These are phyloP conservation scores for Verbena officinalis DNA, from an alignment of 257 asterid species.

Conservation along the genomic window DNA sequence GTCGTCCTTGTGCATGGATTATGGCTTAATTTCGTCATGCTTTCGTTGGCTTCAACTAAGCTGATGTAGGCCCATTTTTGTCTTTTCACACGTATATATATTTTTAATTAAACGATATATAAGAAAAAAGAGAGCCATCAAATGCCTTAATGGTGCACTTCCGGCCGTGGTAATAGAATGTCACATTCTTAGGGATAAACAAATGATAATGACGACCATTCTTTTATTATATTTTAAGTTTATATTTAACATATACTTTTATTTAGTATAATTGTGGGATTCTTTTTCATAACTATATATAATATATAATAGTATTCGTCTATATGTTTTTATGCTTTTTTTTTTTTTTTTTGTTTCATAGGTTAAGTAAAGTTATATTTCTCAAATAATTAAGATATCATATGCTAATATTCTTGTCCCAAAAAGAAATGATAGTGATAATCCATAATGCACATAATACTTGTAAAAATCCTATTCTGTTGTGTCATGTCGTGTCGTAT, in stretches of 20 bases:
- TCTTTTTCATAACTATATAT: no score
- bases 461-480: no score
- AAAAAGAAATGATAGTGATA: background rate
- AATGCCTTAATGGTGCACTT: conserved; percentile 56
- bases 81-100: conserved; percentile 32
- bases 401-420: background rate
- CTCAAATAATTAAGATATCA: background rate
- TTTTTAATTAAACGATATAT: background rate
- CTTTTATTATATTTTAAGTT: background rate
- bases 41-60: conserved; percentile 59
- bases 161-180: conserved; percentile 32
- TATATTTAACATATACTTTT: background rate
- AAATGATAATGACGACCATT: conserved; percentile 32
- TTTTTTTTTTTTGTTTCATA: background rate
- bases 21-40: conserved; percentile 70
- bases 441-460: no score
- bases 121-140: conserved; percentile 28
- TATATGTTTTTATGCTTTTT: no score
- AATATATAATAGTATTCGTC: background rate
- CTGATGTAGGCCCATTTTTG: conserved; percentile 35
- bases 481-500: no score
- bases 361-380: background rate
- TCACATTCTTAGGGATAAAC: conserved; percentile 18
- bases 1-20: conserved; percentile 36
- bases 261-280: background rate